phyloP scores from a whole-genome alignment of 2,329 filamentous ascomycete species.

The Fusarium clavum region DNA sequence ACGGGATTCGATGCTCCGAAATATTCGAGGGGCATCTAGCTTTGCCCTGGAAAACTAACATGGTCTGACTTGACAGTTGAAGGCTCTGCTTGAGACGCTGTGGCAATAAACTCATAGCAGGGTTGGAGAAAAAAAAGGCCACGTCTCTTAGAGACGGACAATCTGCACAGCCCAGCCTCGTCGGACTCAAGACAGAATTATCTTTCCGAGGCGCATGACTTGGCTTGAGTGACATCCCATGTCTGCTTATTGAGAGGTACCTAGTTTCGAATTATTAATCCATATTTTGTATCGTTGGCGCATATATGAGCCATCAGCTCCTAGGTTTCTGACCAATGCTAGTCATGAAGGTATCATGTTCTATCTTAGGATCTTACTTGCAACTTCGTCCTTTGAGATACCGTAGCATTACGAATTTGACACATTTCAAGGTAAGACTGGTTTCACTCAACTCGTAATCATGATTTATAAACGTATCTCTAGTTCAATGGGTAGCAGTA shows the following conservation, averaged over 20 bases:
- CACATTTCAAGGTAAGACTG: background rate
- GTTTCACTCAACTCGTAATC: background rate
- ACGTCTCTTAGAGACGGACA: conserved; percentile 19
- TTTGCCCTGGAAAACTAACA: conserved; percentile 1
- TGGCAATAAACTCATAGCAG: conserved; percentile 34
- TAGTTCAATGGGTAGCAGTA: background rate
- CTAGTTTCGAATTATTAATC: conserved; percentile 23
- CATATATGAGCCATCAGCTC: background rate
- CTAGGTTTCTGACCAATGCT: background rate
- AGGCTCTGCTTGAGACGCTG: conserved; percentile 5
- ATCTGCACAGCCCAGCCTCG: conserved; percentile 23
- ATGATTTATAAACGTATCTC: background rate
- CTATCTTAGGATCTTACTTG: background rate
- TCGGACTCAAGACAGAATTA: background rate
- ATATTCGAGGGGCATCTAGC: background rate
- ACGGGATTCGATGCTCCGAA: conserved; percentile 38
- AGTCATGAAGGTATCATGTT: background rate
- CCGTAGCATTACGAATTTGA: background rate
- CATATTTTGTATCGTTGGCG: background rate
- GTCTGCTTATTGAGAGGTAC: conserved; percentile 14
- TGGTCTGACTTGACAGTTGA: conserved; percentile 5
- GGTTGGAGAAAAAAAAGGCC: conserved; percentile 9
- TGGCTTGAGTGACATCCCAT: conserved; percentile 1
- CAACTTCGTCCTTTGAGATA: background rate
- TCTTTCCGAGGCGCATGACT: background rate